phyloP scores from a whole-genome alignment of 75 land plant genomes.

The Pinus albicaulis region DNA sequence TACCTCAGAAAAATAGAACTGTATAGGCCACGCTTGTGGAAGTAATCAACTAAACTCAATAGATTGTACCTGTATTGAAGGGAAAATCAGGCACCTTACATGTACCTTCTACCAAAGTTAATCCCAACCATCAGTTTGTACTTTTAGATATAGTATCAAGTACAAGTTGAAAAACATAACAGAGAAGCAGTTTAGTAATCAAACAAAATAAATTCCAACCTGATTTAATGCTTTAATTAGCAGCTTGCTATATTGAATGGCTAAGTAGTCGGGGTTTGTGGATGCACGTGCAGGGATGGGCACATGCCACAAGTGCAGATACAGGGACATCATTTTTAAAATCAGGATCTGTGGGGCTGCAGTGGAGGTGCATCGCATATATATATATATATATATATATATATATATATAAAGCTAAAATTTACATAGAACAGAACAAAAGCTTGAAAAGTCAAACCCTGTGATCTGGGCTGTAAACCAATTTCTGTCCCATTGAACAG shows the following conservation, averaged over 20 bases:
- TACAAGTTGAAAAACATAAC: not conserved
- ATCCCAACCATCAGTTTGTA: not conserved
- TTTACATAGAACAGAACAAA: no score
- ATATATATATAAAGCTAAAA: no score
- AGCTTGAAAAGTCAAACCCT: no score
- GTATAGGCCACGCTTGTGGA: constrained; percentile 84
- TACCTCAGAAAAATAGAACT: constrained; percentile 83
- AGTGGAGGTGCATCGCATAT: no score
- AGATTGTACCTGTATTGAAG: constrained; percentile 73
- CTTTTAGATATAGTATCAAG: not conserved
- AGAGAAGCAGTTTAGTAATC: not conserved
- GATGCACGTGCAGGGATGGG: no score
- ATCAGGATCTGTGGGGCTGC: no score
- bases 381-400: no score
- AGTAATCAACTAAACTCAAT: constrained; percentile 71
- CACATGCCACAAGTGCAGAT: no score
- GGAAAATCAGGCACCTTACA: not conserved
- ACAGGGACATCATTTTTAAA: no score
- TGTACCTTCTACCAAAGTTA: not conserved
- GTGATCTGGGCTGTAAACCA: no score
- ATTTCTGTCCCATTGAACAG: no score
- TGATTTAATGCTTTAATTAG: not conserved
- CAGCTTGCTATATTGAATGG: not conserved
- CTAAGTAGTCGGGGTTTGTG: no score
- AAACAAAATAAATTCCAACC: not conserved